phyloP scores from a whole-genome alignment of 2,329 filamentous ascomycete genomes.

The Amylocarpus encephaloides region DNA sequence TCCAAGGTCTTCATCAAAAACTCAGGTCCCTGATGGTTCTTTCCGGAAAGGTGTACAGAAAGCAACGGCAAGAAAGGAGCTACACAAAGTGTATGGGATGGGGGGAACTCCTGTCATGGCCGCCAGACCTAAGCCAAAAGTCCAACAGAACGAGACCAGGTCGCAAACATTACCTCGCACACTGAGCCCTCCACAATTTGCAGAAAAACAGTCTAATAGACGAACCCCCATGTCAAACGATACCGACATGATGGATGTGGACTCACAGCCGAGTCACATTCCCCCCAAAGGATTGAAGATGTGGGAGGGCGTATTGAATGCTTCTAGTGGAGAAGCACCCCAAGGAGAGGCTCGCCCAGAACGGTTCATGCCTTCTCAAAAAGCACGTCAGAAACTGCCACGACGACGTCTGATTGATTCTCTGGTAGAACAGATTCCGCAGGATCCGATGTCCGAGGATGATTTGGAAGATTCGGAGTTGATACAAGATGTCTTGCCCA shows the following conservation, averaged over 20 bases:
- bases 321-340: constrained; percentile 6
- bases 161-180: constrained; percentile 8
- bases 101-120: constrained; percentile 14
- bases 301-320: constrained; percentile 25
- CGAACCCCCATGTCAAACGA: constrained; percentile 16
- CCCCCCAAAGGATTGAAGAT: constrained; percentile 26
- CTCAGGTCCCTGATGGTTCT: not conserved
- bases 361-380: constrained; percentile 15
- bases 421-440: constrained; percentile 25
- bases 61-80: constrained; percentile 4
- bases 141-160: constrained; percentile 2
- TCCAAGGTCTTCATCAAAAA: not conserved
- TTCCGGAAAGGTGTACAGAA: not conserved
- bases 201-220: constrained; percentile 2
- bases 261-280: constrained; percentile 11
- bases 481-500: not conserved
- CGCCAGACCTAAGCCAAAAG: constrained; percentile 17
- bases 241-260: constrained; percentile 22
- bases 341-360: constrained; percentile 2
- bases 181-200: constrained; percentile 3
- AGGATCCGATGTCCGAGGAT: constrained; percentile 10
- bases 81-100: constrained; percentile 9
- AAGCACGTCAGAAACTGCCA: constrained; percentile 10
- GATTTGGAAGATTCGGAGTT: constrained; percentile 5
- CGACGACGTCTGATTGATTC: constrained; percentile 31